Evolutionary conservation across 169 alveolate genomes (phyloP), one percentile per base, ranked within the genome.

Genomic region (Eimeria tenella): DNA sequence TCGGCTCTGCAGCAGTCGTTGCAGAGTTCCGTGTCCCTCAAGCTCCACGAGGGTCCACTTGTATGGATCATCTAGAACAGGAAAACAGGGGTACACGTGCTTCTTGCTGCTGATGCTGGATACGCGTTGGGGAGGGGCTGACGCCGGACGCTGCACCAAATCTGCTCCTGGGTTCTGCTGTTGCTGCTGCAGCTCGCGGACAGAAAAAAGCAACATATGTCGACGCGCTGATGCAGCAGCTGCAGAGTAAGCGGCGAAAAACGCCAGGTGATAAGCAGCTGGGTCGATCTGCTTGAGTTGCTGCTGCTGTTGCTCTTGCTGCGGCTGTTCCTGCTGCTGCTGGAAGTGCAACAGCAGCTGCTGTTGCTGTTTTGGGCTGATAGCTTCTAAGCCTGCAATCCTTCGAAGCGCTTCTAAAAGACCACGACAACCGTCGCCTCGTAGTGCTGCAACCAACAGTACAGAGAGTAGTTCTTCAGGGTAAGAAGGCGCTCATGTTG

Each of bases 141-240:
- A 63, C n/a, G 91, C 65, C 5, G 91, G 91, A 53, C 91, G 91
- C 6, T 23, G 91, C 91, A 60, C 25, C 91, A 84, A 62, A 49
- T 1, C 23, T 31, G 91, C 79, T 31, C 91, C 91, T 13, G 91
- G 91, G 11, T 60, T 58, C 60, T 62, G 91, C 91, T 60, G 79
- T 62, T 84, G 91, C 91, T 84, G 91, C 81, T 42, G 81, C 65
- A 84, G 63, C 91, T 84, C 91, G 65, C 55, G 81, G 8, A 62
- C 91, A 62, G 81, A 60, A 49, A 60, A 84, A 42, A 84, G 81
- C 50, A 84, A 62, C 49, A 84, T 56, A 6, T 62, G 23, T 31
- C 21, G 79, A 62, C n/a, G 50, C 63, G 23, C 81, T n/a, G 62
- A 11, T 49, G 81, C 81, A 60, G 79, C 91, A 49, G 63, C 81